Percentiles rank a stretch among this genome's conserved stretches.
phyloP scores from a whole-genome alignment of 352 stramenopile species.

The Hyaloperonospora brassicae region DNA sequence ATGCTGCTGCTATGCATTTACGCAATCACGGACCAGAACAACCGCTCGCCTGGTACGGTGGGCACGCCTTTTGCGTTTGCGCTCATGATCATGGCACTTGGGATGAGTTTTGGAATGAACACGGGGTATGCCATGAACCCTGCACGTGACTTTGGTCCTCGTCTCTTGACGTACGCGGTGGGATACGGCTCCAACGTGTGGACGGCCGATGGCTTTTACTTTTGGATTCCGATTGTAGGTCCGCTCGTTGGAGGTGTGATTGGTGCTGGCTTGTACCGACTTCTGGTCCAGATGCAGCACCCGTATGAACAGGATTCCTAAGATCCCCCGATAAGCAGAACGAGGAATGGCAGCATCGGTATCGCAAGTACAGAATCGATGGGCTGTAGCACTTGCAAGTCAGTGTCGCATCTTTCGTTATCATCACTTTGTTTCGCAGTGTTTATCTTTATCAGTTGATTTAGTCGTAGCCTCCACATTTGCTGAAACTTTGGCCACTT shows the following conservation, averaged over 20 bases:
- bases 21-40: slow-evolving; percentile 32
- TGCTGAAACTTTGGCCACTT: no score
- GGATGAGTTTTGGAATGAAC: slow-evolving; percentile 30
- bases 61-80: slow-evolving; percentile 26
- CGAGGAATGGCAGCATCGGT: no score
- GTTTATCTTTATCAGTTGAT: no score
- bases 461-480: no score
- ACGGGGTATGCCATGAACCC: slow-evolving; percentile 38
- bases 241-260: slow-evolving; percentile 30
- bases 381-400: no score
- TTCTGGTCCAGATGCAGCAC: slow-evolving; percentile 32
- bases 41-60: slow-evolving; percentile 31
- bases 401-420: no score
- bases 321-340: no score
- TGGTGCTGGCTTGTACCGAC: slow-evolving; percentile 26
- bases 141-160: slow-evolving; percentile 37
- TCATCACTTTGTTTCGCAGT: no score
- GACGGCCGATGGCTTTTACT: slow-evolving; percentile 24
- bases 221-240: slow-evolving; percentile 37
- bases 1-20: slow-evolving; percentile 37
- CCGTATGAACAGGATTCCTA: slow-evolving; percentile 1
- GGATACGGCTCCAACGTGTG: slow-evolving; percentile 38
- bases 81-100: slow-evolving; percentile 27
- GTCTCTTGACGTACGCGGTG: slow-evolving; percentile 36
- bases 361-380: no score